Evolutionary conservation across 495 filamentous ascomycete genomes (phyloP).

Genomic region (Penicillium dipodomyicola): DNA sequence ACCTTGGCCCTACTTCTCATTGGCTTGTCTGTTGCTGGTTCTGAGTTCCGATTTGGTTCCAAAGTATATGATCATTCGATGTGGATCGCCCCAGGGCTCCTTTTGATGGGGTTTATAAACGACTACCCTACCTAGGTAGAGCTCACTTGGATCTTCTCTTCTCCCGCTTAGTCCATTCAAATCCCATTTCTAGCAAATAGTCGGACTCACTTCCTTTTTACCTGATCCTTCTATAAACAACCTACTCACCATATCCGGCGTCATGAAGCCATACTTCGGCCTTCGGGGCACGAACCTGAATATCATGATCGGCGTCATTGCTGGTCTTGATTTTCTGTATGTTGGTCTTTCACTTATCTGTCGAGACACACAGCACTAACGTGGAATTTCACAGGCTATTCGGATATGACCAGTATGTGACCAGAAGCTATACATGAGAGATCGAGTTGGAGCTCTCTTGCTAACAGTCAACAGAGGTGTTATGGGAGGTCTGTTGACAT

Average conservation of each 20-base stretch:
- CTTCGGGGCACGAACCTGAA: constrained; percentile 63
- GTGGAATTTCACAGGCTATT: constrained; percentile 26
- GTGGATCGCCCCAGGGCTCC: background rate
- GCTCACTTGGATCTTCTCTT: background rate
- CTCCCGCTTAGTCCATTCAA: constrained; percentile 2
- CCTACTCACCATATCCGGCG: constrained; percentile 8
- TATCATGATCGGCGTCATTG: constrained; percentile 63
- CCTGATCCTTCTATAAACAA: constrained; percentile 1
- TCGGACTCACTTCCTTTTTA: background rate
- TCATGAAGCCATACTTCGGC: constrained; percentile 53
- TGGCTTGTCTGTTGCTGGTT: constrained; percentile 6
- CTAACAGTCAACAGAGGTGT: constrained; percentile 42
- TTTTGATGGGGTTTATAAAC: constrained; percentile 4
- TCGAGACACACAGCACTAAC: constrained; percentile 2
- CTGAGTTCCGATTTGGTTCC: constrained; percentile 7
- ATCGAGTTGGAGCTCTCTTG: background rate
- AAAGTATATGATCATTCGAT: constrained; percentile 2
- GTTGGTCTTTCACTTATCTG: constrained; percentile 5
- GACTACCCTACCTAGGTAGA: background rate
- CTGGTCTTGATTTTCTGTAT: constrained; percentile 65
- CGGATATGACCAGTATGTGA: constrained; percentile 37
- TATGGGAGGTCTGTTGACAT: constrained; percentile 55
- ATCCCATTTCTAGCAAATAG: constrained; percentile 3
- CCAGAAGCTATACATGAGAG: too few relatives aligned
- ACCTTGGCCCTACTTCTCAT: constrained; percentile 15